Base-by-base conservation (phyloP, 176 grass and related monocot species). In the Poa pratensis region DNA sequence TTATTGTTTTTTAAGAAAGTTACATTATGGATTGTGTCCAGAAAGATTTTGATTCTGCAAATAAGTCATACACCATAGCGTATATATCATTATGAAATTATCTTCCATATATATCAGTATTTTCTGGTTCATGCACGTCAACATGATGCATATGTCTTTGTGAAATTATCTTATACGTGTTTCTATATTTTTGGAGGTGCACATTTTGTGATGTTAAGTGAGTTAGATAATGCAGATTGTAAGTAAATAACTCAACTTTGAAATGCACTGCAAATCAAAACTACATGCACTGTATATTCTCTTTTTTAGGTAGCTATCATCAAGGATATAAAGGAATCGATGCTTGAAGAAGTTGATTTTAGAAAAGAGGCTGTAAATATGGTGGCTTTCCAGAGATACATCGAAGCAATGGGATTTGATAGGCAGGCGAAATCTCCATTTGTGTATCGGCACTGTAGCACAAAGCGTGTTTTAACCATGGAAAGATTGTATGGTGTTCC, bases 331-430 rank as follows among this genome's bases (percentile, higher is more conserved):
- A 95, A 76, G 79, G 96, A 93, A 83, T 98, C 93, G 82, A 98
- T 98, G 96, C 93, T 98, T 74, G 96, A 98, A 87, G 96, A 98
- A 86, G 91, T 95, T 85, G 96, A 98, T 57, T 98, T 98, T 82
- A 89, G 80, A 92, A 98, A 98, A 90, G 93, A 98, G 66, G 96
- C 96, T 87, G 80, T 69, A 69, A 98, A 98, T 84, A 92, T 98
- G 59, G 86, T 95, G 43, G 87, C 91, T 51, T 98, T 98, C 60
- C 90, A 90, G 61, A 85, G 85, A 69, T 98, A 98, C 52, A 69
- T 95, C 28, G 91, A 95, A 69, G 87, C 86, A 64, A 95, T 98
- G 93, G 91, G 96, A 71, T 77, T 98, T 73, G 91, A 90, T 43
- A 95, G 81, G 83, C 96, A 98, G 88, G 93, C 93, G 8, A 98